These are phyloP conservation scores for Camellia oleifera DNA, from an alignment of 179 eudicot species.

Conservation along the genomic window DNA sequence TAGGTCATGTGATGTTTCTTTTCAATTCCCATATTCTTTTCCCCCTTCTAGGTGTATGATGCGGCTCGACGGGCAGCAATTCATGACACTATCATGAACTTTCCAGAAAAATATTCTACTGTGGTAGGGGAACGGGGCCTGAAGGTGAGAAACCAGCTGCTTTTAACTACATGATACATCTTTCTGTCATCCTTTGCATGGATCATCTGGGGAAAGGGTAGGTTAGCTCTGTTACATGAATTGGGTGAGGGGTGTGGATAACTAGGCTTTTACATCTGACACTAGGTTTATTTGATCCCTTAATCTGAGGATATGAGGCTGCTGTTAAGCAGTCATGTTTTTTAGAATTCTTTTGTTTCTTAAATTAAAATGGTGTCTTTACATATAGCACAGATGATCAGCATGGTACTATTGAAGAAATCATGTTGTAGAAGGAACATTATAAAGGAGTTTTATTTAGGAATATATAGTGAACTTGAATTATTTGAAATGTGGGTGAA, in stretches of 20 bases:
- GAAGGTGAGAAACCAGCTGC: conserved; percentile 49
- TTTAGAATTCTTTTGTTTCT: neutral
- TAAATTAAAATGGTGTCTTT: neutral
- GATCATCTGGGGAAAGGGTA: no score
- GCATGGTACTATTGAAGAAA: neutral
- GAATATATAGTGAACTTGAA: neutral
- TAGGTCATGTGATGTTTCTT: neutral
- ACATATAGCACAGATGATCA: neutral
- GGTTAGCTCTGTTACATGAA: neutral
- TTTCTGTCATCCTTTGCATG: neutral
- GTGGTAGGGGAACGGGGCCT: conserved; percentile 96
- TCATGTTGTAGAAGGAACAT: neutral
- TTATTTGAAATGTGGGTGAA: neutral
- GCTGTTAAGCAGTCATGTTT: neutral
- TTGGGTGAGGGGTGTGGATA: neutral
- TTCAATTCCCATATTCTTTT: neutral
- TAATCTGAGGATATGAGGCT: neutral
- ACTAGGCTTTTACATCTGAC: neutral
- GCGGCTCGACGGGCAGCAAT: conserved; percentile 91
- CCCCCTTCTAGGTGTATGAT: conserved; percentile 59
- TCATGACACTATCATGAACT: conserved; percentile 92
- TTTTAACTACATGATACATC: neutral
- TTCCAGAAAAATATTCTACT: conserved; percentile 81
- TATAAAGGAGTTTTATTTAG: neutral
- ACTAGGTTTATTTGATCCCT: neutral